Conservation (phyloP, 2,329 filamentous ascomycete species). For the Cryphonectria parasitica region DNA sequence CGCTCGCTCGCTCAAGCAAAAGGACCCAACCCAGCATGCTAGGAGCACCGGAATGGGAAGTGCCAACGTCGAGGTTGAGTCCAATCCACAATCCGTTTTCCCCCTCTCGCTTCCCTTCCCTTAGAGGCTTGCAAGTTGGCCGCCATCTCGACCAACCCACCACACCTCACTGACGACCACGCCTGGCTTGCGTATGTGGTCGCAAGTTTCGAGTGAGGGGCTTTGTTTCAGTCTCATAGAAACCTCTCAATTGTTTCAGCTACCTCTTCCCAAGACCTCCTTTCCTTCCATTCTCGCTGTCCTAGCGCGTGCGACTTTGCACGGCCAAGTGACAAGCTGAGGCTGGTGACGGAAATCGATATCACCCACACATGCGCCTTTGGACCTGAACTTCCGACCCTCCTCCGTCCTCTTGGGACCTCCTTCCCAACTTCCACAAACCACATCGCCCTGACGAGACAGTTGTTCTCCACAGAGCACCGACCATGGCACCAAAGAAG, state of each 20-base stretch:
- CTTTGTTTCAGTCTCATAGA: constrained; percentile 7
- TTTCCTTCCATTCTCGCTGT: background rate
- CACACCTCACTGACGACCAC: background rate
- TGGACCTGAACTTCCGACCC: background rate
- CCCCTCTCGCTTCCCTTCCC: background rate
- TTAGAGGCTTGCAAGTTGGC: background rate
- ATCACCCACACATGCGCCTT: constrained; percentile 12
- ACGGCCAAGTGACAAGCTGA: constrained; percentile 11
- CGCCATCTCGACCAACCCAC: background rate
- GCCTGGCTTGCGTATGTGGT: background rate
- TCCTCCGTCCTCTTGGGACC: background rate
- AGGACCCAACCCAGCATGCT: constrained; percentile 1
- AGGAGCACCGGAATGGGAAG: constrained; percentile 1
- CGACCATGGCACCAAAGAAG: constrained; percentile 50
- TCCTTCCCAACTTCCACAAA: background rate
- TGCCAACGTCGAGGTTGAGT: background rate
- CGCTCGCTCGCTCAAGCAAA: background rate
- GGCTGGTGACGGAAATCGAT: constrained; percentile 7
- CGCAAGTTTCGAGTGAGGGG: constrained; percentile 12
- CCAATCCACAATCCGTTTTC: background rate
- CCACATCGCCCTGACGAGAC: background rate
- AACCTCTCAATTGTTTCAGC: background rate
- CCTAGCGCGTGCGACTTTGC: background rate
- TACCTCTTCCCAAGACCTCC: background rate
- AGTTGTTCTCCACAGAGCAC: constrained; percentile 1